These are phyloP conservation scores for Aspergillus carlsbadensis DNA, from an alignment of 495 filamentous ascomycete species.

Conservation along the genomic window DNA sequence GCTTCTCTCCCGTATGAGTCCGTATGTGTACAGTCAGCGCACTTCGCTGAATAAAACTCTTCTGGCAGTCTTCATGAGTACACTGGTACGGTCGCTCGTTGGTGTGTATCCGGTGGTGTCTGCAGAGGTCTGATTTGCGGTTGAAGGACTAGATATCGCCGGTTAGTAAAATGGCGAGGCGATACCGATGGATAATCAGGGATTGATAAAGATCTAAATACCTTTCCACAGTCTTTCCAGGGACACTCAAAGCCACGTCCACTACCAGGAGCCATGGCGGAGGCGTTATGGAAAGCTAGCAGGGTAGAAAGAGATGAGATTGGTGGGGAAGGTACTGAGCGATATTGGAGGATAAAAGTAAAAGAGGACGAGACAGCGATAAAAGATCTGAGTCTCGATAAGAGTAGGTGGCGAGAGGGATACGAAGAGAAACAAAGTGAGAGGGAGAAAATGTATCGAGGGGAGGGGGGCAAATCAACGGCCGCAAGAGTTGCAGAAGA, in stretches of 20 bases:
- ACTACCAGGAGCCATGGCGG: slow-evolving; percentile 43
- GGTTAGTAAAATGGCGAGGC: neutral
- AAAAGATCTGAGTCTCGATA: neutral
- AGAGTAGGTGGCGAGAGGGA: neutral
- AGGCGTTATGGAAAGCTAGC: slow-evolving; percentile 10
- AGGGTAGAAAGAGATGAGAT: too few relatives aligned
- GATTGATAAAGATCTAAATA: slow-evolving; percentile 16
- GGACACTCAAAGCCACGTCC: slow-evolving; percentile 49
- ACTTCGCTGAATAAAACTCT: slow-evolving; percentile 89
- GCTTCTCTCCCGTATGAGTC: slow-evolving; percentile 88
- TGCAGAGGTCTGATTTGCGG: slow-evolving; percentile 86
- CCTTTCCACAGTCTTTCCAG: slow-evolving; percentile 49
- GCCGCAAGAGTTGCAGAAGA: neutral
- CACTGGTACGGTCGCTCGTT: slow-evolving; percentile 84
- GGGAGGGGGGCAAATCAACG: slow-evolving; percentile 6
- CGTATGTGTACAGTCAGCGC: slow-evolving; percentile 83
- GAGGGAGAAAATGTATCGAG: neutral
- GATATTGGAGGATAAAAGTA: slow-evolving; percentile 7
- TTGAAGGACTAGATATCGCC: slow-evolving; percentile 70
- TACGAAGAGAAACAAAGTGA: neutral
- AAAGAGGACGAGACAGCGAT: slow-evolving; percentile 11
- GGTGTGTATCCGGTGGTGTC: slow-evolving; percentile 88
- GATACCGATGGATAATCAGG: neutral
- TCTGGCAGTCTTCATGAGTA: slow-evolving; percentile 66
- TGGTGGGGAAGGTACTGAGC: slow-evolving; percentile 14